phyloP scores from a whole-genome alignment of 2,329 filamentous ascomycete species.

The Cryphonectria nitschkei region DNA sequence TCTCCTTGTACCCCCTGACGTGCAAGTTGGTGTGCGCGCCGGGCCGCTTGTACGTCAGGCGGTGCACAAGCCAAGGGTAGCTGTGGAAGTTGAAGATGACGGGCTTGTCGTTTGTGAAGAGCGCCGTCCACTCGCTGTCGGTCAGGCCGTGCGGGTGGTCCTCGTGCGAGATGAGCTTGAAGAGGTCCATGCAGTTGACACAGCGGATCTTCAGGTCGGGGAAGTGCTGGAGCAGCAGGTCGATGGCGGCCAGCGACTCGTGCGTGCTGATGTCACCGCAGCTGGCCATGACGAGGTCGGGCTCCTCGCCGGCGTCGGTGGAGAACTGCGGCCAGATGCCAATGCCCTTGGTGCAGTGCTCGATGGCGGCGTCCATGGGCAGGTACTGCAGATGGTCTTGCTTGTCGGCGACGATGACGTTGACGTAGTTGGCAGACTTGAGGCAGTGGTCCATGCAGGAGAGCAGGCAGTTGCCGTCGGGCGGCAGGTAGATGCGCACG shows the following conservation, averaged over 20 bases:
- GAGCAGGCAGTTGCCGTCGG: constrained; percentile 78
- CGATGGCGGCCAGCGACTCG: constrained; percentile 75
- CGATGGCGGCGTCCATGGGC: constrained; percentile 71
- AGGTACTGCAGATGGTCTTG: constrained; percentile 78
- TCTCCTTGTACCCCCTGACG: constrained; percentile 80
- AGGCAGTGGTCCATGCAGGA: constrained; percentile 79
- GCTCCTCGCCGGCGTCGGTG: constrained; percentile 69
- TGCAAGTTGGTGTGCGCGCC: constrained; percentile 66
- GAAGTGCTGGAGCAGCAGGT: constrained; percentile 71
- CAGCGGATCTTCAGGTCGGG: constrained; percentile 76
- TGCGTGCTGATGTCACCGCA: constrained; percentile 77
- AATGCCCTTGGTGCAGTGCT: constrained; percentile 78
- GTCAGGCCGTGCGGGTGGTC: constrained; percentile 76
- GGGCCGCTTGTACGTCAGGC: constrained; percentile 74
- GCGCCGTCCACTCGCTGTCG: constrained; percentile 65
- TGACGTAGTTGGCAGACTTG: constrained; percentile 75
- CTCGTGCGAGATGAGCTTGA: constrained; percentile 72
- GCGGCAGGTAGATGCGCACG: constrained; percentile 79
- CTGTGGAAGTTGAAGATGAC: constrained; percentile 86
- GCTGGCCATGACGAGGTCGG: constrained; percentile 75
- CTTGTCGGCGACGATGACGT: constrained; percentile 80
- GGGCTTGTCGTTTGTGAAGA: constrained; percentile 74
- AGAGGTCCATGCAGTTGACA: constrained; percentile 80
- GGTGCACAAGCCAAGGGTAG: constrained; percentile 80
- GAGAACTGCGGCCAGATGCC: constrained; percentile 80